phyloP scores from a whole-genome alignment of 305 asterid species.

The Andrographis paniculata region DNA sequence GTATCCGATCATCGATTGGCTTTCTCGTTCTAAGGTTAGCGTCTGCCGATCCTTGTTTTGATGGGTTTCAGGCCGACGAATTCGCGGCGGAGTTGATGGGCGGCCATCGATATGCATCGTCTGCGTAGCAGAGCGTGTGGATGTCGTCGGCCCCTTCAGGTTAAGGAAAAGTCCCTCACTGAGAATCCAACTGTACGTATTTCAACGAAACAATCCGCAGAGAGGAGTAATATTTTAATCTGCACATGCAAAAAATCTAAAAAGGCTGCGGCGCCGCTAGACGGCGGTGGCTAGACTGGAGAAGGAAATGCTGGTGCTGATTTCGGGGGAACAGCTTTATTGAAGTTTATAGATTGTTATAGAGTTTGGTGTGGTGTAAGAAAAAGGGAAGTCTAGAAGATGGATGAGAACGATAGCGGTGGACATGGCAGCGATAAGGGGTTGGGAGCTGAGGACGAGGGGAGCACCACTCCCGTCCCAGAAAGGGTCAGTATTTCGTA shows the following conservation, averaged over 20 bases:
- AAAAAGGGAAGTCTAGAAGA: no score
- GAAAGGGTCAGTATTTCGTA: slow-evolving; percentile 45
- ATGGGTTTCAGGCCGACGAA: slow-evolving; percentile 14
- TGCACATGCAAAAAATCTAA: no score
- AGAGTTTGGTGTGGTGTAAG: slow-evolving; percentile 27
- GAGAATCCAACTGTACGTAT: no score
- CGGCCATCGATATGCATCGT: slow-evolving; percentile 48
- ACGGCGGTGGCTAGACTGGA: slow-evolving; percentile 22
- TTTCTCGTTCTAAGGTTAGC: background rate
- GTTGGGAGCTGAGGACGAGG: slow-evolving; percentile 57
- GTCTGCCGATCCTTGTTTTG: slow-evolving; percentile 13
- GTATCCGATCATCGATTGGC: background rate
- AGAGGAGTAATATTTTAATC: no score
- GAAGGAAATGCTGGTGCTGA: slow-evolving; percentile 18
- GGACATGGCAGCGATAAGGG: slow-evolving; percentile 62
- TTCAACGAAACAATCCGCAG: no score
- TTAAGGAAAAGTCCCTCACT: no score
- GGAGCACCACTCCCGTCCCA: slow-evolving; percentile 68
- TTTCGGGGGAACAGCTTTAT: slow-evolving; percentile 19
- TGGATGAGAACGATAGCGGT: slow-evolving; percentile 63
- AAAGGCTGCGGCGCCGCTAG: slow-evolving; percentile 18
- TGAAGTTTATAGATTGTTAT: slow-evolving; percentile 23
- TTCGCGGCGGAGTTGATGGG: slow-evolving; percentile 28
- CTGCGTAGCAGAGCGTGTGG: slow-evolving; percentile 75
- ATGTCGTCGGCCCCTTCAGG: slow-evolving; percentile 49